A percentile compares a stretch with the other conserved stretches of the same genome.
Evolutionary conservation across 176 grass and related monocot species (phyloP).

Genomic region (Aegilops tauschii): DNA sequence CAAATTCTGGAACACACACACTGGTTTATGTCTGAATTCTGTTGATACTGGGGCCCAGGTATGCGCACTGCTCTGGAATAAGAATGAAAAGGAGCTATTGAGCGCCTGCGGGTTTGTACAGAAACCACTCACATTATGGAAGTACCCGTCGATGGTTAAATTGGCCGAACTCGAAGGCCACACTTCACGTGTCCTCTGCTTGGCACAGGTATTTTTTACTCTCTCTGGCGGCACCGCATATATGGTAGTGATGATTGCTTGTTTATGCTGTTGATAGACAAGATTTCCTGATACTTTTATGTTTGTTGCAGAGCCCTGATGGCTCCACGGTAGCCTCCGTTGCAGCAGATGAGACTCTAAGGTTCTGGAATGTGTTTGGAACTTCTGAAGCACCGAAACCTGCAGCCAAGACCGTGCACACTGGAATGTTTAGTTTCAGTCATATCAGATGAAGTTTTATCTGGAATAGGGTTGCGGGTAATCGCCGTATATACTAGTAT

Average conservation of each 20-base stretch:
- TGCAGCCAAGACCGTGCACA: slow-evolving; percentile 11
- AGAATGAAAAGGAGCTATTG: slow-evolving; percentile 53
- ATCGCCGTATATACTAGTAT: neutral
- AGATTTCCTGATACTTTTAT: slow-evolving; percentile 2
- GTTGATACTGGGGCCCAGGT: slow-evolving; percentile 65
- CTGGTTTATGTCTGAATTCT: slow-evolving; percentile 42
- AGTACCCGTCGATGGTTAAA: slow-evolving; percentile 58
- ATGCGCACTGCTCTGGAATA: slow-evolving; percentile 59
- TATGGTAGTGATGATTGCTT: slow-evolving; percentile 3
- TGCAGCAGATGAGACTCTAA: slow-evolving; percentile 54
- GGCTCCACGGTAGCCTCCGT: slow-evolving; percentile 47
- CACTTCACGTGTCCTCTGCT: slow-evolving; percentile 54
- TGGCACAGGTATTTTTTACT: slow-evolving; percentile 50
- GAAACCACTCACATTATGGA: slow-evolving; percentile 51
- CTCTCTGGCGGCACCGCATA: neutral
- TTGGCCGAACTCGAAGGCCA: slow-evolving; percentile 51
- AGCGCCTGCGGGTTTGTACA: slow-evolving; percentile 48
- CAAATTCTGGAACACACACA: slow-evolving; percentile 66
- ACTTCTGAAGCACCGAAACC: slow-evolving; percentile 36
- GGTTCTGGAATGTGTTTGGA: slow-evolving; percentile 63
- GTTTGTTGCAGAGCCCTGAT: slow-evolving; percentile 54
- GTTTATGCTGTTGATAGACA: slow-evolving; percentile 2
- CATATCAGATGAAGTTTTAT: slow-evolving; percentile 47
- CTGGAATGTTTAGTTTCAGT: slow-evolving; percentile 43
- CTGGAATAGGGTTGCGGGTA: neutral